phyloP scores from a whole-genome alignment of 2,329 filamentous ascomycete species.

The Fusarium setosum region DNA sequence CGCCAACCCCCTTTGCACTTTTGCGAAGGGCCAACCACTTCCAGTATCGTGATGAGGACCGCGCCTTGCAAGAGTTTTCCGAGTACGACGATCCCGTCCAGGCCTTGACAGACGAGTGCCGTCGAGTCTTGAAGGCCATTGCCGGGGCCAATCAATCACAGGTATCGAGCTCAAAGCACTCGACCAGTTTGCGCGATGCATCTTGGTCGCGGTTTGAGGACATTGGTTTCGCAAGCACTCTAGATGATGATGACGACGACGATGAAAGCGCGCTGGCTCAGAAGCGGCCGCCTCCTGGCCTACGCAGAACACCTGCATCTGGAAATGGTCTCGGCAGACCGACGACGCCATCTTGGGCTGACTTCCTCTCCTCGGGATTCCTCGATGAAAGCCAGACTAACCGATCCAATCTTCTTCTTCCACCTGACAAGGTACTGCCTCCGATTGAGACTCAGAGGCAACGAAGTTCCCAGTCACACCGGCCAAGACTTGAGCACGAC shows the following conservation, averaged over 20 bases:
- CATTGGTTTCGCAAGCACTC: conserved; percentile 83
- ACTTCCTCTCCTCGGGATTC: conserved; percentile 95
- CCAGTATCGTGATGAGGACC: conserved; percentile 91
- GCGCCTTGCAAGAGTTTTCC: conserved; percentile 85
- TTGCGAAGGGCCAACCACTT: conserved; percentile 93
- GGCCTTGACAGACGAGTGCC: conserved; percentile 92
- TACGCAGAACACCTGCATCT: conserved; percentile 76
- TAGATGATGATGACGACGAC: conserved; percentile 56
- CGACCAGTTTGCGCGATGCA: conserved; percentile 81
- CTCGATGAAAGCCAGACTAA: conserved; percentile 75
- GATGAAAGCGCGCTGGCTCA: conserved; percentile 61
- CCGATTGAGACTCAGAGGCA: conserved; percentile 82
- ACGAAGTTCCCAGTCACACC: conserved; percentile 88
- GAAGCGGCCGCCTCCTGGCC: conserved; percentile 55
- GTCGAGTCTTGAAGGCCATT: conserved; percentile 88
- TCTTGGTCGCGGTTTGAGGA: conserved; percentile 78
- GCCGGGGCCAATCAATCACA: conserved; percentile 89
- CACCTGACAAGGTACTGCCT: conserved; percentile 90
- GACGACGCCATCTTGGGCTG: conserved; percentile 97
- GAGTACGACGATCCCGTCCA: conserved; percentile 89
- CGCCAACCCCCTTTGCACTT: conserved; percentile 91
- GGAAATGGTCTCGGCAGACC: conserved; percentile 80
- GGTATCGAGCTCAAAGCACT: conserved; percentile 75
- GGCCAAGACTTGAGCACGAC: conserved; percentile 76
- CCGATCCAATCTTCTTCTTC: conserved; percentile 78